Evolutionary conservation across 2,329 filamentous ascomycete genomes (phyloP), one percentile per base, ranked within the genome.

Genomic region (Davidsoniella australis): DNA sequence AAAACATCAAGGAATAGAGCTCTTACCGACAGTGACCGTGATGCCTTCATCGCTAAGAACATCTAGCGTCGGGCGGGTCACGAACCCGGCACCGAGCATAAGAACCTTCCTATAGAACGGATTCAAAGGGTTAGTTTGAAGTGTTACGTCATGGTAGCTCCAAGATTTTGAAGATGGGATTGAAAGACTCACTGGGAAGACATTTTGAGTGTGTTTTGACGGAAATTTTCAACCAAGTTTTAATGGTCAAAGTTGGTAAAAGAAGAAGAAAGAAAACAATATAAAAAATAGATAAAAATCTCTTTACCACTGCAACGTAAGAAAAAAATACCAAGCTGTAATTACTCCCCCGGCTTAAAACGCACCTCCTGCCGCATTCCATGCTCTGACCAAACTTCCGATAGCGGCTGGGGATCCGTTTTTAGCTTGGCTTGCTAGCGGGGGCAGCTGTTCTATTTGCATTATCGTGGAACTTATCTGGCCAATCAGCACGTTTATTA

Each of bases 61-160:
- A 55, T 82, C 74, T 53, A 82, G 70, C 16, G 78, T 80, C 50
- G 79, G 78, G 59, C 69, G 70, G 56, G 76, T 74, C 56, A 80
- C 77, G 62, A 73, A 73, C 60, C 72, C 72, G 49, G 72, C 66
- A 54, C 71, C 71, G 57, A 52, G 50, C 50, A 52, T 52, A 42
- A 52, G 50, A 45, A 52, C 50, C 46, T 48, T 52, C 23, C 50
- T 52, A 29, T 33, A 41, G 16, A 16, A 9, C 29, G 29, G 29
- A 33, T 23, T 4, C 5, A 23, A 14, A 36, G 36, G 33, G 33
- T 37, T 51, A 42, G 49, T 10, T 23, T 43, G 18, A 8, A 6
- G 6, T 33, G 20, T 20, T 18, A 40, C 18, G 38, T n/a, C 38
- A 40, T 40, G 38, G 38, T 8, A 14, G 14, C n/a, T 39, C 12